A percentile compares a stretch with the other conserved stretches of the same genome.
Evolutionary conservation across 345 rosid genomes (phyloP).

Genomic region (Brassica nigra): DNA sequence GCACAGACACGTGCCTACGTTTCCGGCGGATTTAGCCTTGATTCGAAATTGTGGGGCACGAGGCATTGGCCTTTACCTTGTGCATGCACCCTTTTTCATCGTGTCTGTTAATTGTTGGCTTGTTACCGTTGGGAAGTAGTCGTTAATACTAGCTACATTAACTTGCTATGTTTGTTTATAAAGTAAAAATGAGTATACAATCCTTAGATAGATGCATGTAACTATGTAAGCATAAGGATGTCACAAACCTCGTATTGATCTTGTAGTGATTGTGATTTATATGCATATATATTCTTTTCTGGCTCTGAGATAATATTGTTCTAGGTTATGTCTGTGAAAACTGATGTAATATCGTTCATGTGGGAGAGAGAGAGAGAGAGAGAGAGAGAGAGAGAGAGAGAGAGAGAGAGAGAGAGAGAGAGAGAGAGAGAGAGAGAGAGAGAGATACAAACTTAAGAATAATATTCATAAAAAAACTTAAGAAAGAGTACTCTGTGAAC

Average conservation of each 20-base stretch:
- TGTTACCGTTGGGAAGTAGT: constrained; percentile 31
- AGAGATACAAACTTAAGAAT: background rate
- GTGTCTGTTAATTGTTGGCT: constrained; percentile 15
- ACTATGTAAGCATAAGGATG: constrained; percentile 25
- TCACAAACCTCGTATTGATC: constrained; percentile 13
- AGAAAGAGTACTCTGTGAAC: background rate
- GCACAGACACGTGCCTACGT: background rate
- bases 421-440: too few species aligned
- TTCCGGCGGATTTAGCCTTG: background rate
- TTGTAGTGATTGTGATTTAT: background rate
- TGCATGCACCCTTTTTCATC: background rate
- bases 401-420: too few species aligned
- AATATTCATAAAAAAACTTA: too few species aligned
- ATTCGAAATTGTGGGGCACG: background rate
- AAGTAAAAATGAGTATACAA: background rate
- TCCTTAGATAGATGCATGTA: constrained; percentile 25
- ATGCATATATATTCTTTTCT: background rate
- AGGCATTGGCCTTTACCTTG: background rate
- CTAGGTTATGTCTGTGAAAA: background rate
- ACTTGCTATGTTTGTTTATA: background rate
- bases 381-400: too few species aligned
- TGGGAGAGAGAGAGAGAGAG: background rate
- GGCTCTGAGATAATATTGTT: background rate
- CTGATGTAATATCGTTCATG: background rate
- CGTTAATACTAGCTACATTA: constrained; percentile 21